Percentiles rank a stretch among this genome's conserved stretches.
phyloP scores from a whole-genome alignment of 805 yeast species.

The Saccharomycopsis guyanensis region DNA sequence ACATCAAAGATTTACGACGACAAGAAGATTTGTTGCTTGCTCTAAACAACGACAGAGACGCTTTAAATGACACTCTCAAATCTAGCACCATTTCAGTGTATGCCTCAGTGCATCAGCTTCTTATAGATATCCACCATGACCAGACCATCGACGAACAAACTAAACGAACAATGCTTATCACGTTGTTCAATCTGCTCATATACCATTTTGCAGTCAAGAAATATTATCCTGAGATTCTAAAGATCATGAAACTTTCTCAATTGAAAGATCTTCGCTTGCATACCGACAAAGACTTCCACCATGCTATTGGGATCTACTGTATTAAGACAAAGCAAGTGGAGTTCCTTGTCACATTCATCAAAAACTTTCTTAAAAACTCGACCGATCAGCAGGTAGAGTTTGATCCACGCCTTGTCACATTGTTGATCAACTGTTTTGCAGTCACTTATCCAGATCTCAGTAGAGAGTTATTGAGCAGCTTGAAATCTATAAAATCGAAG shows the following conservation, averaged over 20 bases:
- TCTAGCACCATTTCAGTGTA: background rate
- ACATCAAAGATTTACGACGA: slow-evolving; percentile 1
- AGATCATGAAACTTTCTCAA: slow-evolving; percentile 11
- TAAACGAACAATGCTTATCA: background rate
- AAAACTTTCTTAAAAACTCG: background rate
- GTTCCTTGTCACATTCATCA: slow-evolving; percentile 4
- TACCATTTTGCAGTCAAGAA: slow-evolving; percentile 6
- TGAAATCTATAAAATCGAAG: background rate
- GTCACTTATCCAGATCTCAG: background rate
- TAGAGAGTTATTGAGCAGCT: background rate
- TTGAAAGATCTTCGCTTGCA: background rate
- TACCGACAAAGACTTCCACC: background rate
- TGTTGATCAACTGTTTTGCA: background rate
- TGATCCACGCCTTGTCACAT: background rate
- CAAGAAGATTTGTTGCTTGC: slow-evolving; percentile 8
- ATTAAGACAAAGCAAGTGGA: slow-evolving; percentile 11
- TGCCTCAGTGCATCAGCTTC: slow-evolving; percentile 4
- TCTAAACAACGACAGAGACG: background rate
- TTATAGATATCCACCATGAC: background rate
- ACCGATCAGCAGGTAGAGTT: background rate
- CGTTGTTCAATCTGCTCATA: slow-evolving; percentile 2
- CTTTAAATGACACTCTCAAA: slow-evolving; percentile 1
- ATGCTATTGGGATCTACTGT: slow-evolving; percentile 8
- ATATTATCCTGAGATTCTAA: slow-evolving; percentile 11
- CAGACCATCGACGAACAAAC: background rate